These are phyloP conservation scores for Stachybotrys chlorohalonatus DNA, from an alignment of 2,329 filamentous ascomycete species.

Conservation along the genomic window DNA sequence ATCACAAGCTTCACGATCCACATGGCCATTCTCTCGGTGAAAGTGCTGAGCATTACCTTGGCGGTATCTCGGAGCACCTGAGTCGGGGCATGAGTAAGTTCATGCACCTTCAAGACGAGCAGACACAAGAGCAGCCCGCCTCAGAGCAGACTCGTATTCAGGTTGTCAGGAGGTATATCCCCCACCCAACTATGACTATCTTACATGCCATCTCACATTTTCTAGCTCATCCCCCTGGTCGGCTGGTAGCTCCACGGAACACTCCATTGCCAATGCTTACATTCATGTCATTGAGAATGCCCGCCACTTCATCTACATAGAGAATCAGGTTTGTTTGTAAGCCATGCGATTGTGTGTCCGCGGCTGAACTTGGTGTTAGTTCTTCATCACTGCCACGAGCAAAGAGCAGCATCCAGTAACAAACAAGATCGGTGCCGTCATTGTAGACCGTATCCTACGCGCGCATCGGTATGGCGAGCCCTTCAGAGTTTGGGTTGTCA, in stretches of 20 bases:
- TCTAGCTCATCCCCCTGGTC: conserved; percentile 51
- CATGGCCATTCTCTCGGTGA: conserved; percentile 83
- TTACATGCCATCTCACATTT: conserved; percentile 54
- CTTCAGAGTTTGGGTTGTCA: conserved; percentile 82
- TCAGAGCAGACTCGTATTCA: conserved; percentile 33
- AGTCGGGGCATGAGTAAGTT: conserved; percentile 28
- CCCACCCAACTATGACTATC: conserved; percentile 38
- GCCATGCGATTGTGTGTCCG: background rate
- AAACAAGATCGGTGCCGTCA: conserved; percentile 82
- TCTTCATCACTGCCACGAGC: conserved; percentile 93
- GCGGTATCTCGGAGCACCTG: conserved; percentile 34
- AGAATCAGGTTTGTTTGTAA: conserved; percentile 57
- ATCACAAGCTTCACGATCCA: conserved; percentile 73
- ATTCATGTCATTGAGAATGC: conserved; percentile 76
- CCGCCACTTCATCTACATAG: conserved; percentile 90
- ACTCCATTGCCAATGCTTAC: conserved; percentile 84
- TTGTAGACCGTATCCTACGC: conserved; percentile 80
- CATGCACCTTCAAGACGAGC: conserved; percentile 20
- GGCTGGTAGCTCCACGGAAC: conserved; percentile 75
- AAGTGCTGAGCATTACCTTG: conserved; percentile 28
- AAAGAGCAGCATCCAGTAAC: conserved; percentile 78
- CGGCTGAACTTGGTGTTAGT: conserved; percentile 29
- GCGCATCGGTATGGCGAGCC: conserved; percentile 77
- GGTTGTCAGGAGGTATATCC: conserved; percentile 36
- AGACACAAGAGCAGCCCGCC: conserved; percentile 7